These are phyloP conservation scores for Paecilomyces sp. DNA, from an alignment of 2,329 filamentous ascomycete species.

Conservation along the genomic window DNA sequence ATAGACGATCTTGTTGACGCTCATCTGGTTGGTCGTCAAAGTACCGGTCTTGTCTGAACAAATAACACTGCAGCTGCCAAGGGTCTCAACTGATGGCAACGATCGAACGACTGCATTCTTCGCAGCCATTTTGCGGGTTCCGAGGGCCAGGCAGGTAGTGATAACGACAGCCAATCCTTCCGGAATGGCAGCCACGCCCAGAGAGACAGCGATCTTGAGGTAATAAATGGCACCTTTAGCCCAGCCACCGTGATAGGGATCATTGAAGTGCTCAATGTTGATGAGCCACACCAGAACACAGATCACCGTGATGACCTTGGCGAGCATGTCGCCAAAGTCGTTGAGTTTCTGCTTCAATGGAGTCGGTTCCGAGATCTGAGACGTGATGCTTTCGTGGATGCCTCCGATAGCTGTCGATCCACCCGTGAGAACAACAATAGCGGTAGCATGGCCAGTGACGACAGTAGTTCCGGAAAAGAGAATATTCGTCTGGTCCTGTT, in stretches of 20 bases:
- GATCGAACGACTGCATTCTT: conserved; percentile 97
- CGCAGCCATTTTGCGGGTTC: conserved; percentile 96
- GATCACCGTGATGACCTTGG: conserved; percentile 97
- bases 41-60: conserved; percentile 99
- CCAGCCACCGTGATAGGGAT: conserved; percentile 87
- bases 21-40: conserved; percentile 98
- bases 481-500: conserved; percentile 97
- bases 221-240: conserved; percentile 98
- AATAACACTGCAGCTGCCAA: conserved; percentile 98
- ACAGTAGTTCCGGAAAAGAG: conserved; percentile 98
- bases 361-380: conserved; percentile 95
- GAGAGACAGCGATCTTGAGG: conserved; percentile 96
- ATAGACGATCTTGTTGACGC: conserved; percentile 86
- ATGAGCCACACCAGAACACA: conserved; percentile 97
- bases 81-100: conserved; percentile 90
- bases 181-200: conserved; percentile 94
- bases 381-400: conserved; percentile 96
- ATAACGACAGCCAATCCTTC: conserved; percentile 97
- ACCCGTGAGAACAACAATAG: conserved; percentile 85
- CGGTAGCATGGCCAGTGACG: conserved; percentile 85
- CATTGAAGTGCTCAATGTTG: conserved; percentile 95
- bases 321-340: conserved; percentile 90
- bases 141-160: conserved; percentile 93
- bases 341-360: conserved; percentile 98
- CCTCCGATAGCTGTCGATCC: conserved; percentile 91